Base-by-base conservation (phyloP, 176 grass and related monocot species). In the Saccharum officinarum region DNA sequence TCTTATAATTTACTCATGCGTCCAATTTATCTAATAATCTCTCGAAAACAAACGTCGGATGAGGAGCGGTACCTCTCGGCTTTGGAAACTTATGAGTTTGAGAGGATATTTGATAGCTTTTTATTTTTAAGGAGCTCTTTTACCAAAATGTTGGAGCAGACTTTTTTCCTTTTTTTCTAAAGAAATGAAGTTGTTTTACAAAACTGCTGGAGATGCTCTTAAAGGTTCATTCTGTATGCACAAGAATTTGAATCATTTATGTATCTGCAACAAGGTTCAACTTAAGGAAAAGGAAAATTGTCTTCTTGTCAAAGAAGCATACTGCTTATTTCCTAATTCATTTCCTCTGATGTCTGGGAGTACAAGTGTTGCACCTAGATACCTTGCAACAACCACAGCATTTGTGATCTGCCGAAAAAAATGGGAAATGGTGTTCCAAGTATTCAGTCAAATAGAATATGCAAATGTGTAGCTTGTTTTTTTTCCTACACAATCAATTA, bases 331-430 rank as follows among this genome's bases (percentile, higher is more conserved):
- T 83, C 97, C 97, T 81, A 94, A 73, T 86, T 94, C 90, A 84
- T 78, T 92, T 91, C 93, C 93, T 86, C 91, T 91, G 47, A 99
- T 90, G 46, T 91, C 92, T 76, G 97, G 97, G 50, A 99, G 89
- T 67, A 99, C 93, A 64, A 99, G 91, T 61, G 92, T 80, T 8
- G 97, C 97, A 72, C 90, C 93, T 67, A 99, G 75, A 84, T 94
- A 81, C 74, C 91, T 99, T 79, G 91, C 88, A 78, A 99, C 86
- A 67, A 96, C 91, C 54, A 96, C 92, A 25, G 97, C 97, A 94
- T 96, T 92, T 64, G 97, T 76, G 36, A 99, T 84, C 97, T 99
- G 86, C 77, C 77, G 20, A 80, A 38, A 65, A 87, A 60, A 20
- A 78, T 72, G 47, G 60, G 28, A 39, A 55, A 67, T 18, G 76